phyloP scores from a whole-genome alignment of 148 eudicot genomes.

The Cornus controversa region DNA sequence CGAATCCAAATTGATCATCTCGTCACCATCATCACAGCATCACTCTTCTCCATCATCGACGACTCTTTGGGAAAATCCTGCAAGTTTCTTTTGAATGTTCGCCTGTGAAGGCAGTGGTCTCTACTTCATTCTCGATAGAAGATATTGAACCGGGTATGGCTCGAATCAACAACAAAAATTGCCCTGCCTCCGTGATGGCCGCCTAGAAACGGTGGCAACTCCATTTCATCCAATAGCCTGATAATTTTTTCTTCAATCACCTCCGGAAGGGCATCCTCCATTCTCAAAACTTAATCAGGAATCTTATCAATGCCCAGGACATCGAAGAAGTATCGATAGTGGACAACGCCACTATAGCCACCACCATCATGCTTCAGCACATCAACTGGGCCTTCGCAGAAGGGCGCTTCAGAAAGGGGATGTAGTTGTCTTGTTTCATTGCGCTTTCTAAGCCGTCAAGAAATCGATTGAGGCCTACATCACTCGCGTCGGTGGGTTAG shows the following conservation, averaged over 20 bases:
- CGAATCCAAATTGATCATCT: too few relatives aligned
- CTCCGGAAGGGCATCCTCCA: constrained; percentile 1
- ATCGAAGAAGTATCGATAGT: constrained; percentile 17
- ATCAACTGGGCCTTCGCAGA: too few relatives aligned
- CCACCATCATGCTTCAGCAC: constrained; percentile 14
- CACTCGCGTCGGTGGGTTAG: constrained; percentile 18
- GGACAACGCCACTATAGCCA: constrained; percentile 21
- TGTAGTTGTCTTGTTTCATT: constrained; percentile 10
- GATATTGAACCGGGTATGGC: constrained; percentile 8
- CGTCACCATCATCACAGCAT: too few relatives aligned
- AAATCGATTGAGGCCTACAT: constrained; percentile 22
- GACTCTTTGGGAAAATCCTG: too few relatives aligned
- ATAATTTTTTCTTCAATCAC: constrained; percentile 14
- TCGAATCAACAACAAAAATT: constrained; percentile 12
- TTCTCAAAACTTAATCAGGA: constrained; percentile 5
- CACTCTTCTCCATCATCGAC: too few relatives aligned
- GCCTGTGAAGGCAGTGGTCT: too few relatives aligned
- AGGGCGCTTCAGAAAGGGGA: constrained; percentile 16
- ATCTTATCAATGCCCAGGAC: constrained; percentile 15
- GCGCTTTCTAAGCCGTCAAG: constrained; percentile 22
- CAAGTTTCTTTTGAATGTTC: too few relatives aligned
- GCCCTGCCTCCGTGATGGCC: constrained; percentile 10
- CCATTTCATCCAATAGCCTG: constrained; percentile 16
- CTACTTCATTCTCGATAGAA: too few relatives aligned
- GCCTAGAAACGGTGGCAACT: constrained; percentile 13